Conservation (phyloP, 345 rosid species). For the Hibiscus tridactylites region DNA sequence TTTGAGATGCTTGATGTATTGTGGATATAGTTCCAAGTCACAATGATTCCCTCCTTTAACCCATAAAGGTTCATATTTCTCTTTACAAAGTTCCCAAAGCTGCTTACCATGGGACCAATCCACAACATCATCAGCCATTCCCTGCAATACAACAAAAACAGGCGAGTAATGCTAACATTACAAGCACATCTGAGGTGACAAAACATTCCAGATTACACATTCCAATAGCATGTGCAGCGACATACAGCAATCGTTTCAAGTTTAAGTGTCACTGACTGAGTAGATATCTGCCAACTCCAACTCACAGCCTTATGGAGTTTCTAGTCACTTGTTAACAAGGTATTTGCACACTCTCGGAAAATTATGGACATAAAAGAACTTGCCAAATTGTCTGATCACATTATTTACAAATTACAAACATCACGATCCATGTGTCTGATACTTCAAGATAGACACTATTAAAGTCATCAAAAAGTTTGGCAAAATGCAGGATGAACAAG, state of each 20-base stretch:
- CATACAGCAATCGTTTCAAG: neutral
- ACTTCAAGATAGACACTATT: neutral
- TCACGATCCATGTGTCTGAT: neutral
- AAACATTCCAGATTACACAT: neutral
- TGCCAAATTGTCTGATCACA: neutral
- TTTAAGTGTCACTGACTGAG: neutral
- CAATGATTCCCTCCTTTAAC: constrained; percentile 91
- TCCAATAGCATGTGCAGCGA: neutral
- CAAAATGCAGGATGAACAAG: neutral
- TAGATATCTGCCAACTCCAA: neutral
- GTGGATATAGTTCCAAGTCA: constrained; percentile 73
- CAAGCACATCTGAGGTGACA: neutral
- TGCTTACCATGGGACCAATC: constrained; percentile 88
- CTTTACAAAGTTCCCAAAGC: constrained; percentile 75
- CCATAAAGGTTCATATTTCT: constrained; percentile 89
- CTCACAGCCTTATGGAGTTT: neutral
- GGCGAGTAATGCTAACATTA: neutral
- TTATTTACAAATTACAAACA: neutral
- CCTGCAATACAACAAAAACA: constrained; percentile 38
- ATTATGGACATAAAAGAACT: neutral
- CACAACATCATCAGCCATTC: constrained; percentile 86
- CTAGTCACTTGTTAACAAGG: neutral
- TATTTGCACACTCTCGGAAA: neutral
- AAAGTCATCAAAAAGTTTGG: neutral
- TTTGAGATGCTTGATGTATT: constrained; percentile 77